These are phyloP conservation scores for Stereocaulon alpinum DNA, from an alignment of 495 filamentous ascomycete genomes.

Conservation along the genomic window DNA sequence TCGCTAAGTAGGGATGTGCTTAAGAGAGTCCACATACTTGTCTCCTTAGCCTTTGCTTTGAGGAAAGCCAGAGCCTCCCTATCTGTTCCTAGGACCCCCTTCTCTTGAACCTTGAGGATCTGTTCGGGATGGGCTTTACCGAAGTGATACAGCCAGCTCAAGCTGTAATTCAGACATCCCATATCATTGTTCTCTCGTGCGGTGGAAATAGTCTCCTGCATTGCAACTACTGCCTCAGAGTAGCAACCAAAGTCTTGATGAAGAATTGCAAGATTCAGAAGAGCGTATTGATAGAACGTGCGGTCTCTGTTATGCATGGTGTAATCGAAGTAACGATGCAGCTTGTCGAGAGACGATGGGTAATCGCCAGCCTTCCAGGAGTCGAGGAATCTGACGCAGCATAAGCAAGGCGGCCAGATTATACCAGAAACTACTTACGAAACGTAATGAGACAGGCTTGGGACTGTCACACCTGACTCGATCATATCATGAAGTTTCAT, in stretches of 20 bases:
- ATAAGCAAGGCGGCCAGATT: constrained; percentile 1
- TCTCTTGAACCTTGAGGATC: constrained; percentile 57
- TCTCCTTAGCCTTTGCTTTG: constrained; percentile 79
- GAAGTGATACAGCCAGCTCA: constrained; percentile 97
- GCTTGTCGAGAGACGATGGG: constrained; percentile 73
- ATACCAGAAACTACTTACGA: constrained; percentile 35
- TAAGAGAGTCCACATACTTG: constrained; percentile 76
- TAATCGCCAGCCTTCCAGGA: constrained; percentile 89
- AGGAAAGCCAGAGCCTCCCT: constrained; percentile 75
- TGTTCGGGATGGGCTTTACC: constrained; percentile 71
- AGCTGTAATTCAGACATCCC: constrained; percentile 84
- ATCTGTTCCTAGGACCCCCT: constrained; percentile 64
- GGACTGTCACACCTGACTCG: constrained; percentile 51
- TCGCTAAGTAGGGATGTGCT: constrained; percentile 80
- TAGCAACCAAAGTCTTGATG: constrained; percentile 94
- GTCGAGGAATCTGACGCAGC: constrained; percentile 58
- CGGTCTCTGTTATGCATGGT: constrained; percentile 81
- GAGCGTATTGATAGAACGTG: constrained; percentile 88
- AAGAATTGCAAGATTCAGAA: constrained; percentile 86
- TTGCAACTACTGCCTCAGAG: constrained; percentile 79
- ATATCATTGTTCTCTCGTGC: constrained; percentile 88
- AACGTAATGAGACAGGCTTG: constrained; percentile 68
- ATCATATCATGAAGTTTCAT: constrained; percentile 56
- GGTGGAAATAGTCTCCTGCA: constrained; percentile 85
- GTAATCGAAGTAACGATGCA: constrained; percentile 96